Evolutionary conservation across 1,284 basidiomycete species (phyloP).

Genomic region (Paramarasmius palmivorus): DNA sequence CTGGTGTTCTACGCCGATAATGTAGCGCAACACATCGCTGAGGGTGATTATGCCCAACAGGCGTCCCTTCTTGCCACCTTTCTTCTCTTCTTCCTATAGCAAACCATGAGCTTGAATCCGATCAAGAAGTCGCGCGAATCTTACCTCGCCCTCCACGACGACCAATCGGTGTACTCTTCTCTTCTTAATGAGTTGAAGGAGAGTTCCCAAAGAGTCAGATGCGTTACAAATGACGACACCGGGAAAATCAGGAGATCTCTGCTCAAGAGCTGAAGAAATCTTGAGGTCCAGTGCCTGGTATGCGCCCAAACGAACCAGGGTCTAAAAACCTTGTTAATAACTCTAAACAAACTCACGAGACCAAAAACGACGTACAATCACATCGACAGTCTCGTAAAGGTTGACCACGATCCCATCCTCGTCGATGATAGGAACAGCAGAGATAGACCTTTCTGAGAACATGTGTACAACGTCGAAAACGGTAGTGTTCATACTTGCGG

Average conservation of each 20-base stretch:
- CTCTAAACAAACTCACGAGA: conserved; percentile 10
- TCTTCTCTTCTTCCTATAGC: conserved; percentile 70
- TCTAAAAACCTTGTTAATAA: conserved; percentile 48
- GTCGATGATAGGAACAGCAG: conserved; percentile 95
- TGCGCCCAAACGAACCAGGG: conserved; percentile 90
- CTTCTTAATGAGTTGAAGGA: conserved; percentile 92
- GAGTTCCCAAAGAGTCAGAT: conserved; percentile 89
- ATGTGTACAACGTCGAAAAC: conserved; percentile 99
- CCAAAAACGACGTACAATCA: conserved; percentile 72
- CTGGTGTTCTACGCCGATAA: conserved; percentile 63
- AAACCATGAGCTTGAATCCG: conserved; percentile 14
- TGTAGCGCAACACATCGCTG: conserved; percentile 87
- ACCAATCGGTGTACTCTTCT: conserved; percentile 92
- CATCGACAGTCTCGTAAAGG: conserved; percentile 98
- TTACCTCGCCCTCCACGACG: conserved; percentile 84
- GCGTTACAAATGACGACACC: conserved; percentile 97
- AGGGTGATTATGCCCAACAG: conserved; percentile 89
- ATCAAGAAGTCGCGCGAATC: conserved; percentile 18
- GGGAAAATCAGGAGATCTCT: conserved; percentile 90
- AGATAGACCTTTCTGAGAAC: conserved; percentile 95
- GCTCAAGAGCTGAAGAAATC: conserved; percentile 91
- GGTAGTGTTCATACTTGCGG: conserved; percentile 88
- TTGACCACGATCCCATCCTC: conserved; percentile 94
- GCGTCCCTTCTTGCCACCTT: conserved; percentile 79
- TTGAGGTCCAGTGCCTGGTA: conserved; percentile 95